Conservation (phyloP, 225 moss, liverwort and hornwort species). For the Straminergon stramineum region DNA sequence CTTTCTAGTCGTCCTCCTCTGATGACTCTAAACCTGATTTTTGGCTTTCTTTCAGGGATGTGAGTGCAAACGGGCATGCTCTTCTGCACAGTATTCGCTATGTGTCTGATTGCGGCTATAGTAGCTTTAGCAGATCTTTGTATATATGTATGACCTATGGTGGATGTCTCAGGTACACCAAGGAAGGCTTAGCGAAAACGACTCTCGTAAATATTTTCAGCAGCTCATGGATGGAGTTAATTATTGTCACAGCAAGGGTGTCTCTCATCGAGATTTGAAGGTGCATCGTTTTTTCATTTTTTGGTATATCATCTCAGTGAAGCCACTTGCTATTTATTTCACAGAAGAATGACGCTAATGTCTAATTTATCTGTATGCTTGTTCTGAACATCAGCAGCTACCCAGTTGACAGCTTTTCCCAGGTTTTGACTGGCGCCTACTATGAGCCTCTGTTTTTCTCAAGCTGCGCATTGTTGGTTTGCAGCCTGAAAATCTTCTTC, state of each 20-base stretch:
- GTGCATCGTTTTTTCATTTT: slow-evolving; percentile 6
- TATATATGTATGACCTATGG: neutral
- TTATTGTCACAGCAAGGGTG: slow-evolving; percentile 97
- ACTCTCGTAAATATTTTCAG: slow-evolving; percentile 89
- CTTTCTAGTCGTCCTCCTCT: neutral
- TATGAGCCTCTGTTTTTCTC: neutral
- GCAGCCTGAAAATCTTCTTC: slow-evolving; percentile 96
- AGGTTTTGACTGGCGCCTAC: neutral
- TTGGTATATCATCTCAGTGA: neutral
- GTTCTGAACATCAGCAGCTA: neutral
- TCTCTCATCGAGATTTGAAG: slow-evolving; percentile 98
- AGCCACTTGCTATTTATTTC: neutral
- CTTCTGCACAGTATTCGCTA: neutral
- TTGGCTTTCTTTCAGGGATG: neutral
- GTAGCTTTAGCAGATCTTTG: neutral
- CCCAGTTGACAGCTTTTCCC: neutral
- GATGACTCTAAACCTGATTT: neutral
- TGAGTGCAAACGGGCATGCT: neutral
- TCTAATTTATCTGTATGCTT: neutral
- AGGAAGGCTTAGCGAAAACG: slow-evolving; percentile 79
- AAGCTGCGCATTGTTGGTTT: slow-evolving; percentile 3
- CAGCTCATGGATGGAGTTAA: slow-evolving; percentile 95
- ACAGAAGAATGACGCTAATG: neutral
- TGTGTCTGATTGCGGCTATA: neutral
- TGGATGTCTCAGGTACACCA: slow-evolving; percentile 66